Evolutionary conservation across 2,329 filamentous ascomycete species (phyloP).

Genomic region (Pseudocercospora cruenta): DNA sequence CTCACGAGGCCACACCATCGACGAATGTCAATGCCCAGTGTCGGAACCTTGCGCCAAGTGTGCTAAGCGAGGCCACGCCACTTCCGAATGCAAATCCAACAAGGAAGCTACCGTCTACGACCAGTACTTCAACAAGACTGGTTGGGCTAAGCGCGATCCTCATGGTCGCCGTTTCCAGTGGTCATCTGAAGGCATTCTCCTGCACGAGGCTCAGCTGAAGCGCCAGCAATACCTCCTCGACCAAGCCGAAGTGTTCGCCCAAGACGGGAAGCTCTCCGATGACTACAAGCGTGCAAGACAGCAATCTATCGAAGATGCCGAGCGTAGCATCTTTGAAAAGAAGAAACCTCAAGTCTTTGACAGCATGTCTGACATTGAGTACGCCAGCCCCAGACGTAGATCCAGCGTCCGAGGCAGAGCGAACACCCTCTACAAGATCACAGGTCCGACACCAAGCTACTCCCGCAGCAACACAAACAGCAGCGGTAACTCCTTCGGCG

Average conservation of each 20-base stretch:
- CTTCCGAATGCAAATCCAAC: conserved; percentile 7
- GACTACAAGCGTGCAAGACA: background rate
- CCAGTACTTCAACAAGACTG: background rate
- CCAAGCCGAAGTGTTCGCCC: background rate
- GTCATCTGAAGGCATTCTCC: background rate
- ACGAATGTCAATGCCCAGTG: conserved; percentile 15
- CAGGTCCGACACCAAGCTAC: background rate
- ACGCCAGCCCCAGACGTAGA: background rate
- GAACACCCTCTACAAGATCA: background rate
- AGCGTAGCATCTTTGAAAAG: background rate
- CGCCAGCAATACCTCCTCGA: background rate
- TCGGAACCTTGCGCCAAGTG: conserved; percentile 12
- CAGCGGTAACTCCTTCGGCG: background rate
- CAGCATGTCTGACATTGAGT: background rate
- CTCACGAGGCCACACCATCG: conserved; percentile 15
- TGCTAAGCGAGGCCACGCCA: conserved; percentile 5
- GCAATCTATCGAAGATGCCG: background rate
- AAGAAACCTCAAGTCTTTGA: background rate
- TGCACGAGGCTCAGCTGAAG: background rate
- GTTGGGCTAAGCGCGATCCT: conserved; percentile 1
- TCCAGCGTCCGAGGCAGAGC: background rate
- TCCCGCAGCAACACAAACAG: background rate
- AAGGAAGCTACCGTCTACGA: background rate
- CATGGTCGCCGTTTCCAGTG: background rate
- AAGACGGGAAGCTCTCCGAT: background rate